Conservation (phyloP, 371 early-diverging fungal genomes). For the Mucor plumbeus region DNA sequence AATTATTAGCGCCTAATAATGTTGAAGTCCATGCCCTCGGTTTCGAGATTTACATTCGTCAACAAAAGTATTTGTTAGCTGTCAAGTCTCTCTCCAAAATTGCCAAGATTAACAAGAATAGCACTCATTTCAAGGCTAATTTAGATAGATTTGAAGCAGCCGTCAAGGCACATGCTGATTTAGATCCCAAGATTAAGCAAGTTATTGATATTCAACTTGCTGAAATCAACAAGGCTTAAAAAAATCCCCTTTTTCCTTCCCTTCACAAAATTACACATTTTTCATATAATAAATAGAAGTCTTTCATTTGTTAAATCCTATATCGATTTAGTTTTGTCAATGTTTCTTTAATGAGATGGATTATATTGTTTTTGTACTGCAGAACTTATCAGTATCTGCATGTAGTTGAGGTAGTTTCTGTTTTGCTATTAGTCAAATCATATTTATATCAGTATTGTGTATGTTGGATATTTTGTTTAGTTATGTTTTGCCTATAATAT, state of each 20-base stretch:
- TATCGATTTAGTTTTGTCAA: no score
- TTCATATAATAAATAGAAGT: not conserved
- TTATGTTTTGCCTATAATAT: no score
- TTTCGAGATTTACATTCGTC: slow-evolving; percentile 80
- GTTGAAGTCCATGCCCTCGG: slow-evolving; percentile 72
- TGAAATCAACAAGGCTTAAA: slow-evolving; percentile 18
- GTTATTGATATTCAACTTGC: slow-evolving; percentile 31
- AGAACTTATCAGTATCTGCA: no score
- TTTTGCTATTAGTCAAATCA: no score
- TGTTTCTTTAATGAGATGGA: no score
- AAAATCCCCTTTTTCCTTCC: not conserved
- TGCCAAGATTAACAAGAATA: slow-evolving; percentile 53
- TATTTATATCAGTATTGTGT: no score
- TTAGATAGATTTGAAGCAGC: slow-evolving; percentile 61
- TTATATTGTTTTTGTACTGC: no score
- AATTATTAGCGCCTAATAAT: slow-evolving; percentile 57
- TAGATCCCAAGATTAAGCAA: slow-evolving; percentile 32
- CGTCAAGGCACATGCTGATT: slow-evolving; percentile 31
- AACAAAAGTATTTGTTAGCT: slow-evolving; percentile 80
- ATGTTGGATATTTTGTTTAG: no score
- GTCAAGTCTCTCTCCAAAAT: slow-evolving; percentile 69
- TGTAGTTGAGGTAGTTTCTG: no score
- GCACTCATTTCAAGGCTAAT: slow-evolving; percentile 57
- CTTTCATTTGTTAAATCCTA: not conserved
- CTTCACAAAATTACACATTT: not conserved